Conservation (phyloP, 1,284 basidiomycete genomes). For the Boletellus deceptivus region DNA sequence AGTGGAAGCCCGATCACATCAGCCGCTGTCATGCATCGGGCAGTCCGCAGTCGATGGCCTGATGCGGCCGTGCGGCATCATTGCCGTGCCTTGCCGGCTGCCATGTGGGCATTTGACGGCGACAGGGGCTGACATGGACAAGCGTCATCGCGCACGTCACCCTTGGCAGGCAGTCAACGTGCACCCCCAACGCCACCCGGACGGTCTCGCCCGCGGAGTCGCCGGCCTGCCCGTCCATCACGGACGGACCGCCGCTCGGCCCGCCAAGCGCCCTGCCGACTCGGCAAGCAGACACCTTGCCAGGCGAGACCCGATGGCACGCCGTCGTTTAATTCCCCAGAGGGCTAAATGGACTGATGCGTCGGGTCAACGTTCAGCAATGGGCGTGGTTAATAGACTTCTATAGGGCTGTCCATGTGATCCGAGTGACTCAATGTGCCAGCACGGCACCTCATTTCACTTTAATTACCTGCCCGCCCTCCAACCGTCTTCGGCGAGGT, state of each 20-base stretch:
- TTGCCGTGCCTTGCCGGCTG: constrained; percentile 22
- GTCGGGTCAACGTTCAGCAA: constrained; percentile 17
- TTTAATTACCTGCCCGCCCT: constrained; percentile 59
- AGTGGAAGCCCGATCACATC: constrained; percentile 25
- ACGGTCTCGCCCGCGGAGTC: constrained; percentile 20
- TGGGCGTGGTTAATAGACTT: constrained; percentile 22
- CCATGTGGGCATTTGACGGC: constrained; percentile 12
- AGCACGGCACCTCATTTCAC: constrained; percentile 41
- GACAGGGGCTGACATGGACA: constrained; percentile 15
- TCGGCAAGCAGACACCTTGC: constrained; percentile 11
- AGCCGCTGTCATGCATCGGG: constrained; percentile 17
- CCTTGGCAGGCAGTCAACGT: constrained; percentile 1
- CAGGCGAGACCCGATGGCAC: constrained; percentile 4
- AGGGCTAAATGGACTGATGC: constrained; percentile 26
- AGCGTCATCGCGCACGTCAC: constrained; percentile 6
- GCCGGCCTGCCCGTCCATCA: constrained; percentile 20
- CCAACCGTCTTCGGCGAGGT: constrained; percentile 59
- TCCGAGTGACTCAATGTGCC: constrained; percentile 25
- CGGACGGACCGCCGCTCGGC: constrained; percentile 15
- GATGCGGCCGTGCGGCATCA: background rate
- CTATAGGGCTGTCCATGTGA: constrained; percentile 25
- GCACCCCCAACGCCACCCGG: constrained; percentile 16
- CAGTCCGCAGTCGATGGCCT: constrained; percentile 17
- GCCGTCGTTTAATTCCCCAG: constrained; percentile 21
- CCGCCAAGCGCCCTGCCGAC: constrained; percentile 2